A percentile compares a stretch with the other conserved stretches of the same genome.
phyloP scores from a whole-genome alignment of 2,329 filamentous ascomycete species.

The Fusarium domesticum region DNA sequence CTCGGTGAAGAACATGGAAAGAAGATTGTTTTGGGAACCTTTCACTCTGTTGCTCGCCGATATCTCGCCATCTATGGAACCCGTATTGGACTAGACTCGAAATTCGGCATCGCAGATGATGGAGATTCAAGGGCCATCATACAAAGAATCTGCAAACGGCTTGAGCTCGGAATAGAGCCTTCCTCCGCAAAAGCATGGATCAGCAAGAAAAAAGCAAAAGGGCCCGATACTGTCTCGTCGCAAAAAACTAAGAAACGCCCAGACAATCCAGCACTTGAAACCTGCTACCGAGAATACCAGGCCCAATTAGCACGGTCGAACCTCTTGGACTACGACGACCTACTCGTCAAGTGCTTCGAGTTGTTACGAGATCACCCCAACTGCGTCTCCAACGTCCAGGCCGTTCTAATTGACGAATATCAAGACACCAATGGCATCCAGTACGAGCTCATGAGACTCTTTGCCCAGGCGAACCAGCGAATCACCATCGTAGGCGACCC shows the following conservation, averaged over 20 bases:
- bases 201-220: slow-evolving; percentile 61
- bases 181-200: slow-evolving; percentile 72
- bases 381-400: slow-evolving; percentile 85
- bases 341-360: slow-evolving; percentile 79
- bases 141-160: slow-evolving; percentile 76
- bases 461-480: slow-evolving; percentile 68
- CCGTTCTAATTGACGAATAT: slow-evolving; percentile 94
- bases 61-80: slow-evolving; percentile 84
- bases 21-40: slow-evolving; percentile 83
- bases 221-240: slow-evolving; percentile 44
- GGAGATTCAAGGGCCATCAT: slow-evolving; percentile 77
- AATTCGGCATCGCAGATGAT: slow-evolving; percentile 88
- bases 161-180: slow-evolving; percentile 66
- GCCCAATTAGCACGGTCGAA: slow-evolving; percentile 71
- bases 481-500: slow-evolving; percentile 96
- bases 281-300: slow-evolving; percentile 74
- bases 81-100: slow-evolving; percentile 74
- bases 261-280: slow-evolving; percentile 59
- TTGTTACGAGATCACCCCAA: slow-evolving; percentile 69
- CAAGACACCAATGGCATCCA: slow-evolving; percentile 96
- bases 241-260: slow-evolving; percentile 34
- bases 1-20: slow-evolving; percentile 74
- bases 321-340: slow-evolving; percentile 89
- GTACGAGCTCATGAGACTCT: slow-evolving; percentile 87
- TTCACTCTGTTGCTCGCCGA: slow-evolving; percentile 85